Percentiles rank a stretch among this genome's conserved stretches.
These are phyloP conservation scores for Microsporum audouinii DNA, from an alignment of 2,329 filamentous ascomycete species.

Conservation along the genomic window DNA sequence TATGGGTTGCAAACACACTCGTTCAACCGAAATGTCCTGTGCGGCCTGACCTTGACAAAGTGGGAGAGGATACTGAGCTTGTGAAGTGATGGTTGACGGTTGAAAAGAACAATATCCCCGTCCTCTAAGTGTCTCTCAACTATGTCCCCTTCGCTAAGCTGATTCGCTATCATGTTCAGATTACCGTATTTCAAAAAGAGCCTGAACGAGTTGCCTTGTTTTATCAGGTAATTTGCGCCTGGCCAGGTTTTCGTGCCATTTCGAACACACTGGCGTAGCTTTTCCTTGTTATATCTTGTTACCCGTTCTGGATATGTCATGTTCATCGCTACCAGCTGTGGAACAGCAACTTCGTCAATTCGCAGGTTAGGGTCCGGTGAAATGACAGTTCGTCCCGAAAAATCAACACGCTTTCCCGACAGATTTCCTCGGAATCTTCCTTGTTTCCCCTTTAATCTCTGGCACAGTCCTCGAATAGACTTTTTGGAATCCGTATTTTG, in stretches of 20 bases:
- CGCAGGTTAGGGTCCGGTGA: conserved; percentile 90
- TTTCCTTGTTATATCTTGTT: conserved; percentile 72
- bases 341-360: conserved; percentile 88
- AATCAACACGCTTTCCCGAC: conserved; percentile 96
- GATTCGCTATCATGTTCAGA: conserved; percentile 56
- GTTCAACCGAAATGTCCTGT: conserved; percentile 91
- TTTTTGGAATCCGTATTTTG: conserved; percentile 79
- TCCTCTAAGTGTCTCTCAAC: conserved; percentile 94
- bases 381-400: conserved; percentile 94
- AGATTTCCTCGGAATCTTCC: conserved; percentile 94
- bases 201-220: conserved; percentile 54
- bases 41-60: conserved; percentile 81
- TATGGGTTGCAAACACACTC: conserved; percentile 98
- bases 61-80: conserved; percentile 98
- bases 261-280: conserved; percentile 59
- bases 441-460: conserved; percentile 92
- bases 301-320: conserved; percentile 90
- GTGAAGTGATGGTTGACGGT: conserved; percentile 92
- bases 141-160: conserved; percentile 70
- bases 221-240: conserved; percentile 72
- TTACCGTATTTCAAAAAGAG: conserved; percentile 66
- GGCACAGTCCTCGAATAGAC: conserved; percentile 83
- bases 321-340: conserved; percentile 84
- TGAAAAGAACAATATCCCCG: conserved; percentile 92
- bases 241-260: conserved; percentile 74